Percentiles rank a stretch among this genome's conserved stretches.
These are phyloP conservation scores for Inonotus hispidus DNA, from an alignment of 1,284 basidiomycete species.

Conservation along the genomic window DNA sequence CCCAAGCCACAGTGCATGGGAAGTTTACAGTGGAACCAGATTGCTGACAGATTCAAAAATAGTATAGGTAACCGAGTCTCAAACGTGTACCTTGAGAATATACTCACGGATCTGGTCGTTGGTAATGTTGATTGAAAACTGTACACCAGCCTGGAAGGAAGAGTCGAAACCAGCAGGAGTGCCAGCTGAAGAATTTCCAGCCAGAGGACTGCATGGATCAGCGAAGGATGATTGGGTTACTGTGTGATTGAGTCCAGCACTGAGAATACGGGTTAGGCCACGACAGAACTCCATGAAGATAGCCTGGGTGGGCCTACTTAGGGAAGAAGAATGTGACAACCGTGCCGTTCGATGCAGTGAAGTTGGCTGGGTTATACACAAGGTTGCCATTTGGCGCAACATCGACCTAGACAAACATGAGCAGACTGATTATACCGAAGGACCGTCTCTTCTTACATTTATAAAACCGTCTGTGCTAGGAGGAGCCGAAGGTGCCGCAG, in stretches of 20 bases:
- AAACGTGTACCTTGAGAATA: not conserved
- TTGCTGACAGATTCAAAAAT: constrained; percentile 31
- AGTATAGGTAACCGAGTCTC: not conserved
- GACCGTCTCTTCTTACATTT: constrained; percentile 34
- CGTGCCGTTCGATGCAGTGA: constrained; percentile 32
- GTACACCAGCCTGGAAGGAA: constrained; percentile 34
- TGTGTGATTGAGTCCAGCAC: constrained; percentile 37
- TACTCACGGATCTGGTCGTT: constrained; percentile 28
- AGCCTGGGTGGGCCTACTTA: constrained; percentile 29
- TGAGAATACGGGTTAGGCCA: constrained; percentile 15
- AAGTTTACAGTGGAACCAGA: constrained; percentile 65
- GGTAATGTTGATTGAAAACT: constrained; percentile 48
- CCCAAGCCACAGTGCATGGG: constrained; percentile 48
- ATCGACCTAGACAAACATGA: constrained; percentile 34
- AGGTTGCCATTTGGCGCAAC: constrained; percentile 36
- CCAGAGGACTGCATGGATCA: constrained; percentile 43
- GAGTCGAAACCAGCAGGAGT: constrained; percentile 46
- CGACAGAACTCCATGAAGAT: not conserved
- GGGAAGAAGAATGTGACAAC: constrained; percentile 51
- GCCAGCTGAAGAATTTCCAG: constrained; percentile 29
- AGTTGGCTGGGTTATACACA: constrained; percentile 17
- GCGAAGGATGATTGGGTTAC: constrained; percentile 50
- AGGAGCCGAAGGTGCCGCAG: constrained; percentile 39
- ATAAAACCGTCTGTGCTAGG: constrained; percentile 35
- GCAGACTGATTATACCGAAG: not conserved